Evolutionary conservation across 106 monocot genomes (phyloP), one percentile per base, ranked within the genome.

Genomic region (Alisma plantagoaquatica): DNA sequence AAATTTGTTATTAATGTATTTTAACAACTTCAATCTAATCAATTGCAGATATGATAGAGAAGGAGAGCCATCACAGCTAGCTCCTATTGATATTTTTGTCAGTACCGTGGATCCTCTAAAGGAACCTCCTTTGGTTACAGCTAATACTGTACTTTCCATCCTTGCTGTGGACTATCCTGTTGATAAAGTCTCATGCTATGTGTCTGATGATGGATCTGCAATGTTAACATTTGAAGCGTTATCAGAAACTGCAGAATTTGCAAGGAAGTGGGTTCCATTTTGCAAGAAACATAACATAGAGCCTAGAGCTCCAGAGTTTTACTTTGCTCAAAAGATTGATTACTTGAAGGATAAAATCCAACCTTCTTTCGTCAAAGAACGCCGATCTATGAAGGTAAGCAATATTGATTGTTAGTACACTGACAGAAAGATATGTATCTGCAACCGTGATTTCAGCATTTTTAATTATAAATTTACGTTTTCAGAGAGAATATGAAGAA

Each of bases 401-500:
- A 51, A 11, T 16, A 19, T 16, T 24, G 51, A 15, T 51, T 50
- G 23, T 1, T 41, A 23, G 24, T 51, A 49, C 9, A 50, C 8
- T 27, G 16, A 31, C 29, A 41, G 54, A 19, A 14, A 6, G 3
- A 47, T 14, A 38, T 38, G 35, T 38, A 38, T 14, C 35, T 7
- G 35, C 14, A 26, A 8, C 46, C 28, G 51, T 30, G 27, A 43
- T 65, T 11, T 60, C 2, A 41, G 25, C 17, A 18, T 17, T 31
- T 25, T 19, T 22, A 10, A 10, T 62, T 42, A 24, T 42, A 9
- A 3, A 3, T 1, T 2, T 42, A 44, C n/a, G 8, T 19, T 18
- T 56, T 27, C 51, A 74, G 74, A 74, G 74, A 26, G 68, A 74
- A 51, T 74, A 74, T 53, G 74, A 74, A 43, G 74, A 68, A 44